A percentile compares a stretch with the other conserved stretches of the same genome.
Evolutionary conservation across 1,284 basidiomycete genomes (phyloP).

Genomic region (Grifola frondosa): DNA sequence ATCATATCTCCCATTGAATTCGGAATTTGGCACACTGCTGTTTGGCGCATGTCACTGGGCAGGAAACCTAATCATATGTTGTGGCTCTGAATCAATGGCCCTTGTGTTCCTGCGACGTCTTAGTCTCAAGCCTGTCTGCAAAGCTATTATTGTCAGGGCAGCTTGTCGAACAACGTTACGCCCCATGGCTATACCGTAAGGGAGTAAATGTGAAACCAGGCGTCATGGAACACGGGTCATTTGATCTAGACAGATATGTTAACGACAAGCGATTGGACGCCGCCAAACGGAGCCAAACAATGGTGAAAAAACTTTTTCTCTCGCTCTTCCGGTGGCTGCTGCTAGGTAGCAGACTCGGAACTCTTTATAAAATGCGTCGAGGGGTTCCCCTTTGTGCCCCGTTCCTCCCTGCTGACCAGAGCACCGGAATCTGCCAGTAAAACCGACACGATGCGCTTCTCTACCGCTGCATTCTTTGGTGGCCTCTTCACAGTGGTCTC

Average conservation of each 20-base stretch:
- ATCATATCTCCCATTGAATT: constrained; percentile 22
- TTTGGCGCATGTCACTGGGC: too few species aligned
- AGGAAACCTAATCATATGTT: too few species aligned
- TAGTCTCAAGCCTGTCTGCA: too few species aligned
- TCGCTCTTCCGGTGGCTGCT: constrained; percentile 10
- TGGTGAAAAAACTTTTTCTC: constrained; percentile 35
- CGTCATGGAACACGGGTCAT: too few species aligned
- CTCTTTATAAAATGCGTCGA: constrained; percentile 14
- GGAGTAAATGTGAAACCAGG: too few species aligned
- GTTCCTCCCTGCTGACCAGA: constrained; percentile 8
- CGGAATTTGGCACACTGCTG: too few species aligned
- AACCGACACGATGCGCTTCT: constrained; percentile 32
- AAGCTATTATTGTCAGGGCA: too few species aligned
- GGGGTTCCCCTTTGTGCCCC: not conserved
- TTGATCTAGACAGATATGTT: too few species aligned
- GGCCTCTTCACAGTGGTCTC: constrained; percentile 37
- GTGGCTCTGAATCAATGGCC: too few species aligned
- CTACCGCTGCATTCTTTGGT: constrained; percentile 29
- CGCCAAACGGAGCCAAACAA: constrained; percentile 23
- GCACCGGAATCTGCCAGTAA: constrained; percentile 1
- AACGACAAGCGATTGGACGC: not conserved
- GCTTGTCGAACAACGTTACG: too few species aligned
- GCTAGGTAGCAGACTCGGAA: constrained; percentile 1
- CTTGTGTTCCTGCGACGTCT: too few species aligned
- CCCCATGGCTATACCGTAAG: too few species aligned